Evolutionary conservation across 2,329 filamentous ascomycete genomes (phyloP), one percentile per base, ranked within the genome.

Genomic region (Rhexocercosporidium sp.): DNA sequence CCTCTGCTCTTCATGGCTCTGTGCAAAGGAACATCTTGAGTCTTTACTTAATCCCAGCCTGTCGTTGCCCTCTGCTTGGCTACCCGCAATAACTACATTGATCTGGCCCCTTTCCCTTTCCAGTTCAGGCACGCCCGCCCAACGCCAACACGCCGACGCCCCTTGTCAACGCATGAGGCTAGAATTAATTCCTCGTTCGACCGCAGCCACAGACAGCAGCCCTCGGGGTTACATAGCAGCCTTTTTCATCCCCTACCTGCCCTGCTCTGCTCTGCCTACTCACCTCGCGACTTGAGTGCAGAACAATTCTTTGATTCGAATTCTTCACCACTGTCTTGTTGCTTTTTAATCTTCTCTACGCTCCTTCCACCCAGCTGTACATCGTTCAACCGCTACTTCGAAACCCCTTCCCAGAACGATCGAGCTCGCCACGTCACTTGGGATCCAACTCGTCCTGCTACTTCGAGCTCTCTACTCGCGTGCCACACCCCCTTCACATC

Each of bases 361-460:
- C 54, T 54, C 44, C 54, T 66, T 66, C 59, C 56, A 41, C 39
- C 11, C 14, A n/a, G 41, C 29, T 59, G 53, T 41, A 53, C 44
- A 53, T 16, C 31, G 14, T 27, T 29, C 41, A 47, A 51, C 11
- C 25, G 51, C 29, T 27, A 9, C 16, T 27, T 59, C 56, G 39
- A n/a, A 8, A 6, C 20, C 4, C 39, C 53, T n/a, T 4, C 27
- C 49, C 25, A 31, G 9, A 56, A 22, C 53, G 37, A 56, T 56
- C 53, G 31, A 57, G 44, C 37, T 31, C 64, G 68, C 68, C 66
- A 70, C 68, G 66, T 68, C 66, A 66, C 54, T 62, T 65, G 14
- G 14, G 11, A 34, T 60, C 46, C 11, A 25, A 16, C 27, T 31
- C 16, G 29, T 25, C 59, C 44, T 61, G 12, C 44, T 49, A 8